Percentiles rank a stretch among this genome's conserved stretches.
These are phyloP conservation scores for Talaromyces marneffei DNA, from an alignment of 2,329 filamentous ascomycete species.

Conservation along the genomic window DNA sequence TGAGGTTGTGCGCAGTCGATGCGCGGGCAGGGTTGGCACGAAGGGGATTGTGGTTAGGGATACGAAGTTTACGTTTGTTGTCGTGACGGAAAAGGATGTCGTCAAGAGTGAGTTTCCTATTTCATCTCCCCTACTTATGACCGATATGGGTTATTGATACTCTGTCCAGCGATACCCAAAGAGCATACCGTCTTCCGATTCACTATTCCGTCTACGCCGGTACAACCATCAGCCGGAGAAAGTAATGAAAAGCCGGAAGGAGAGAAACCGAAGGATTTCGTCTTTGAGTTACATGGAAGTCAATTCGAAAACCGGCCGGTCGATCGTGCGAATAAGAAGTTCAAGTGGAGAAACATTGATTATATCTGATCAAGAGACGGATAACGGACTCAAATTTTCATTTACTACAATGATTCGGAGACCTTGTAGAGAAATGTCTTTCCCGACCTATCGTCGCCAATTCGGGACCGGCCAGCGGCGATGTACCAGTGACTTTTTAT, in stretches of 20 bases:
- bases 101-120: conserved; percentile 55
- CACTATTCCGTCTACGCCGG: conserved; percentile 51
- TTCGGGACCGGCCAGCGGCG: background rate
- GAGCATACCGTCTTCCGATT: conserved; percentile 82
- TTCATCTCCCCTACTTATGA: too few species aligned
- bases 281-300: conserved; percentile 81
- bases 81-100: conserved; percentile 66
- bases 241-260: conserved; percentile 16
- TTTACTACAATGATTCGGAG: too few species aligned
- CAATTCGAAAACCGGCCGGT: conserved; percentile 78
- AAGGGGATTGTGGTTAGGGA: conserved; percentile 85
- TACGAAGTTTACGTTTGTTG: conserved; percentile 76
- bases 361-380: conserved; percentile 53
- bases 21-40: conserved; percentile 73
- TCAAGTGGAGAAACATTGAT: conserved; percentile 74
- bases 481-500: background rate
- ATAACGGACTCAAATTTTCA: background rate
- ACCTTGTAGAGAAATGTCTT: too few species aligned
- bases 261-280: conserved; percentile 45
- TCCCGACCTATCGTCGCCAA: background rate
- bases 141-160: background rate
- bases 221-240: conserved; percentile 17
- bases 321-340: conserved; percentile 85
- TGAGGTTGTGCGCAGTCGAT: conserved; percentile 75
- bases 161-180: conserved; percentile 64